phyloP scores from a whole-genome alignment of 331 rosid genomes.

The Malus hybrid region DNA sequence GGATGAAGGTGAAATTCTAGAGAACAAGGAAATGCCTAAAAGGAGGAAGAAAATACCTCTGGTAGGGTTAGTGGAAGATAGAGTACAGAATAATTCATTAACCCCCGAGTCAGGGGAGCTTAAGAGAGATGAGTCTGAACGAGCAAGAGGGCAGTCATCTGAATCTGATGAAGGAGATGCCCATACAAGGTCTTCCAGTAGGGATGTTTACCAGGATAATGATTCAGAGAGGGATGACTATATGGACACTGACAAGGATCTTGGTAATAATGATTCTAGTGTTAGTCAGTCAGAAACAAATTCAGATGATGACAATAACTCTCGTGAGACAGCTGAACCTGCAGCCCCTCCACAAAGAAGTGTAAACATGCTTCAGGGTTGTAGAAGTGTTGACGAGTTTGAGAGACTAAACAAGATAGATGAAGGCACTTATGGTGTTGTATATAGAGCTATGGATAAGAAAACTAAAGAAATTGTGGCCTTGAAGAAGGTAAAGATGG shows the following conservation, averaged over 20 bases:
- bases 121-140: slow-evolving; percentile 50
- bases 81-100: slow-evolving; percentile 37
- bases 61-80: slow-evolving; percentile 29
- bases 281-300: slow-evolving; percentile 41
- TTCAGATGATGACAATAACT: slow-evolving; percentile 56
- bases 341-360: slow-evolving; percentile 54
- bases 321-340: slow-evolving; percentile 45
- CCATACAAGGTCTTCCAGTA: slow-evolving; percentile 42
- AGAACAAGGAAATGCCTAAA: slow-evolving; percentile 44
- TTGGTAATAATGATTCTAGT: slow-evolving; percentile 35
- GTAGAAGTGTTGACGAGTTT: slow-evolving; percentile 97
- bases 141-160: slow-evolving; percentile 41
- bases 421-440: slow-evolving; percentile 97
- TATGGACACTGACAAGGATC: slow-evolving; percentile 58
- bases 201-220: slow-evolving; percentile 46
- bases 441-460: slow-evolving; percentile 88
- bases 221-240: slow-evolving; percentile 56
- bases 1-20: slow-evolving; percentile 68
- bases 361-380: slow-evolving; percentile 90
- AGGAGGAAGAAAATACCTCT: slow-evolving; percentile 46
- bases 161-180: slow-evolving; percentile 58
- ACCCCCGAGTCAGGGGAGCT: slow-evolving; percentile 52
- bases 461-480: slow-evolving; percentile 87
- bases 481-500: slow-evolving; percentile 97
- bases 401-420: slow-evolving; percentile 94